A percentile compares a stretch with the other conserved stretches of the same genome.
phyloP scores from a whole-genome alignment of 768 basidiomycete genomes.

The Suillus brevipes region DNA sequence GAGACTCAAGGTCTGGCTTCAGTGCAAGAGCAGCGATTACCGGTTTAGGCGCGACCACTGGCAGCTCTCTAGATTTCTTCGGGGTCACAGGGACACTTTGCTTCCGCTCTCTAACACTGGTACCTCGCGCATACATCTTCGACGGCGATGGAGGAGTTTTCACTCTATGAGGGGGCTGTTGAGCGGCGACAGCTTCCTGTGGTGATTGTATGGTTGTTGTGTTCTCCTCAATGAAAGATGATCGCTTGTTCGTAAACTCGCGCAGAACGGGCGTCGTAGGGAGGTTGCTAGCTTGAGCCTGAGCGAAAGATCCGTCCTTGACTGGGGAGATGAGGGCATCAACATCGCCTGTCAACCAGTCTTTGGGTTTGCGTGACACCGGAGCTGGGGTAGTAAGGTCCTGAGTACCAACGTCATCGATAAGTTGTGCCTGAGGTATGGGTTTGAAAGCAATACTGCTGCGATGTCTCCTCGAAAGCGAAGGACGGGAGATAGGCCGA shows the following conservation, averaged over 20 bases:
- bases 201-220: conserved; percentile 28
- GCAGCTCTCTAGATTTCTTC: conserved; percentile 6
- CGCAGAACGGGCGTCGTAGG: conserved; percentile 54
- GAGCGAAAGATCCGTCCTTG: conserved; percentile 19
- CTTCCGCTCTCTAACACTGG: conserved; percentile 38
- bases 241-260: conserved; percentile 71
- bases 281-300: conserved; percentile 12
- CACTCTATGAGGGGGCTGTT: conserved; percentile 16
- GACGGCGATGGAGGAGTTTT: conserved; percentile 23
- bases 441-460: conserved; percentile 49
- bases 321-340: conserved; percentile 31
- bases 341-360: conserved; percentile 78
- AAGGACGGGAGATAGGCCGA: conserved; percentile 39
- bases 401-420: conserved; percentile 21
- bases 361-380: conserved; percentile 39
- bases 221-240: conserved; percentile 61
- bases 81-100: conserved; percentile 9
- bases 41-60: conserved; percentile 2
- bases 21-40: conserved; percentile 2
- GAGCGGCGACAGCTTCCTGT: conserved; percentile 35
- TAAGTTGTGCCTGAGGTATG: conserved; percentile 12
- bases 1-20: conserved; percentile 1
- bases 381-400: conserved; percentile 14
- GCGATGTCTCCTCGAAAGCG: conserved; percentile 49
- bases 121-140: conserved; percentile 23